phyloP scores from a whole-genome alignment of 208 protist species.

The Leishmania tarentolae region DNA sequence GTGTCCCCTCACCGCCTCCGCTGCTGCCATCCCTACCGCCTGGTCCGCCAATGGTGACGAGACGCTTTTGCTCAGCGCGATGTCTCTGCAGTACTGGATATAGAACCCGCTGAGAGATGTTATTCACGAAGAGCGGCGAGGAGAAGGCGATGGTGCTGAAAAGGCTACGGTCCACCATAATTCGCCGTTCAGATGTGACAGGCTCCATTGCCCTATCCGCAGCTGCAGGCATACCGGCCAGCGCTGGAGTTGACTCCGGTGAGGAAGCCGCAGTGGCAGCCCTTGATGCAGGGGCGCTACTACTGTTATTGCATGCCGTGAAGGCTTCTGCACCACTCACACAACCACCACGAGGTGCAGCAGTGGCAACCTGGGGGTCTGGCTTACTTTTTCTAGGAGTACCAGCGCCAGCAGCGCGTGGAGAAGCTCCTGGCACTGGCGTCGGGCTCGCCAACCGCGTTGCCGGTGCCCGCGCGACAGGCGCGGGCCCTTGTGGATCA shows the following conservation, averaged over 20 bases:
- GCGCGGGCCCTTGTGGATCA: not conserved
- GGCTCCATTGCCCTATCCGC: conserved; percentile 19
- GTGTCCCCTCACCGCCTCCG: not conserved
- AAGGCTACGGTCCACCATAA: conserved; percentile 49
- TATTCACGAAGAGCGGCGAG: conserved; percentile 74
- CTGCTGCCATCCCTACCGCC: conserved; percentile 4
- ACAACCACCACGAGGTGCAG: not conserved
- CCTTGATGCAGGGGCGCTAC: not conserved
- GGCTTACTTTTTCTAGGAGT: not conserved
- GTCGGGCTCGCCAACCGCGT: conserved; percentile 17
- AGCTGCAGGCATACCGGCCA: conserved; percentile 4
- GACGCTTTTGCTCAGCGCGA: conserved; percentile 19
- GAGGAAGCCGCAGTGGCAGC: not conserved
- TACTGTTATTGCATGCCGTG: not conserved
- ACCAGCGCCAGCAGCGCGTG: not conserved
- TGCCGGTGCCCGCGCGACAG: conserved; percentile 10
- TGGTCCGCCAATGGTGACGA: conserved; percentile 4
- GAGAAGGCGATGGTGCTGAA: conserved; percentile 77
- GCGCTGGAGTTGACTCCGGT: not conserved
- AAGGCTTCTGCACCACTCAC: not conserved
- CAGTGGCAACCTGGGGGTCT: not conserved
- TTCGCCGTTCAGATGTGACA: conserved; percentile 5
- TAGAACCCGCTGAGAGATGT: conserved; percentile 62
- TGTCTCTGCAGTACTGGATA: conserved; percentile 45
- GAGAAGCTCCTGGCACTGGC: not conserved